Percentiles rank a stretch among this genome's conserved stretches.
Conservation (phyloP, 768 basidiomycete species). For the Pholiota conissans region DNA sequence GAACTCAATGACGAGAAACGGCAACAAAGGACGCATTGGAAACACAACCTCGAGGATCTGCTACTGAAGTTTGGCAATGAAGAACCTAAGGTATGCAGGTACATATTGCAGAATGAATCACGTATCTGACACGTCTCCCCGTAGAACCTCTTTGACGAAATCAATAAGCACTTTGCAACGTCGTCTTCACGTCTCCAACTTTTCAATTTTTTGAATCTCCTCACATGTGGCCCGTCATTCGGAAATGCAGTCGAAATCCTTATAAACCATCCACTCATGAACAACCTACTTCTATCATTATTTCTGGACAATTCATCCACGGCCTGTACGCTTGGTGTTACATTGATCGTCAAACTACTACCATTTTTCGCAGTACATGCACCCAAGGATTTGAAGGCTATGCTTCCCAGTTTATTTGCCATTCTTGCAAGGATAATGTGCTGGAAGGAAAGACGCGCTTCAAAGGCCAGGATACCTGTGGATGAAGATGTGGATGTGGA, state of each 20-base stretch:
- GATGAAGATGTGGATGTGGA: constrained; percentile 32
- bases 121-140: constrained; percentile 7
- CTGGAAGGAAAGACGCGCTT: constrained; percentile 61
- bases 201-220: constrained; percentile 62
- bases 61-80: constrained; percentile 64
- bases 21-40: constrained; percentile 65
- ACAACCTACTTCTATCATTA: constrained; percentile 64
- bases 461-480: constrained; percentile 24
- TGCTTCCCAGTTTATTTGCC: constrained; percentile 65
- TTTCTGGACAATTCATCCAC: constrained; percentile 77
- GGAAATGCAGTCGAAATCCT: constrained; percentile 47
- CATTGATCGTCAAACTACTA: constrained; percentile 68
- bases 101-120: not conserved
- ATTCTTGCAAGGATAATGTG: constrained; percentile 72
- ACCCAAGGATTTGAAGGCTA: constrained; percentile 49
- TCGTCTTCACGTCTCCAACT: constrained; percentile 71
- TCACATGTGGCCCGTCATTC: constrained; percentile 57
- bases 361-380: constrained; percentile 72
- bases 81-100: constrained; percentile 56
- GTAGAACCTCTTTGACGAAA: constrained; percentile 71
- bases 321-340: constrained; percentile 61
- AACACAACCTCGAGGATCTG: constrained; percentile 75
- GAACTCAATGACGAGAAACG: constrained; percentile 63
- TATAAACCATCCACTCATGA: constrained; percentile 62
- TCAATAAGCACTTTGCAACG: constrained; percentile 59